Evolutionary conservation across 805 yeast genomes (phyloP), one percentile per base, ranked within the genome.

Genomic region (Ogataea corticis): DNA sequence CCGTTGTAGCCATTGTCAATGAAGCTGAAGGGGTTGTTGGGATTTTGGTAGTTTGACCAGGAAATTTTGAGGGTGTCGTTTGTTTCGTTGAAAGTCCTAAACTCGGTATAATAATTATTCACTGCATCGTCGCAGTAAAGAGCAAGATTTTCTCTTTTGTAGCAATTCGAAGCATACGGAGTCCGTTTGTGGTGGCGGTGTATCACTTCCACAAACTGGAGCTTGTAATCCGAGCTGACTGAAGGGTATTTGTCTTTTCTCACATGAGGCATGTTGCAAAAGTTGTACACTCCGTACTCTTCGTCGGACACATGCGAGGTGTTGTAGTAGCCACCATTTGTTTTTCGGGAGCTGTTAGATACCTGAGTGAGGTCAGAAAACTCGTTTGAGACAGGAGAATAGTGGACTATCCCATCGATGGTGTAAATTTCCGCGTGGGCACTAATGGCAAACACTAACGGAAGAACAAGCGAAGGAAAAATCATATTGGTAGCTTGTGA

Each of bases 181-280:
- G 76, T 69, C 48, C 77, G 63, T 46, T 68, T 69, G 48, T 72
- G 76, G 49, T 72, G 76, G 28, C 76, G 66, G 49, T 72, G 77
- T 18, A 71, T 58, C 37, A 69, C 50, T 45, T 72, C 75, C 18
- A 71, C 71, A 41, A 68, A 70, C 12, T 58, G 52, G 35, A 71
- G 41, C 27, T 55, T 56, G 45, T 64, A 70, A 16, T 53, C 54
- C 4, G 43, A 4, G 21, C 55, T 50, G 5, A 57, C 52, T 3
- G 17, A 19, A 5, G 60, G 57, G 33, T 63, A 63, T 25, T 57
- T 63, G 15, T 67, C 61, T 12, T 65, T 57, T 33, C 70, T 66
- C n/a, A 58, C 61, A 47, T 68, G 75, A 6, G 77, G 77, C 76
- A 72, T 72, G 51, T 66, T 66, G 51, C 77, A 72, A 54, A 69